These are phyloP conservation scores for Ceratocystis harringtonii DNA, from an alignment of 2,329 filamentous ascomycete genomes.

Conservation along the genomic window DNA sequence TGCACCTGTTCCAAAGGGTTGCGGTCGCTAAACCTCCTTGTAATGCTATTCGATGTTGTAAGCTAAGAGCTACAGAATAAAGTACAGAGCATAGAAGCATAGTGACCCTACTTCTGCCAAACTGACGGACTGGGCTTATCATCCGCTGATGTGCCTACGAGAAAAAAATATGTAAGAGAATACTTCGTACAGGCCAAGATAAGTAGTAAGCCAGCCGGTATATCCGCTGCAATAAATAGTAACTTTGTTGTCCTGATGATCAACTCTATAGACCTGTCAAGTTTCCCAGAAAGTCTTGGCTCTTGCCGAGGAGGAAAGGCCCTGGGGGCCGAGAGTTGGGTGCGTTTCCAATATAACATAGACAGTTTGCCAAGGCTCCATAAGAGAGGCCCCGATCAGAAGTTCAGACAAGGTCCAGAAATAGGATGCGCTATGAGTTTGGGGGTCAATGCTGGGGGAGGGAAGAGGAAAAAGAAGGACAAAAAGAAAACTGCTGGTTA, in stretches of 20 bases:
- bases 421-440: background rate
- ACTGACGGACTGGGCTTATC: no score
- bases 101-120: no score
- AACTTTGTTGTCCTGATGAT: background rate
- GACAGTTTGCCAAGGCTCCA: background rate
- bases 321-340: background rate
- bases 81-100: no score
- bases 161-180: background rate
- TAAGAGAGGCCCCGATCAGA: background rate
- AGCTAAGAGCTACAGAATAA: no score
- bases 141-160: no score
- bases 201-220: background rate
- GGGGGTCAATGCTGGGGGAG: background rate
- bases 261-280: background rate
- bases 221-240: background rate
- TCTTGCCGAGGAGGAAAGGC: background rate
- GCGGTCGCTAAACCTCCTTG: no score
- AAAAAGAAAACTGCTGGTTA: no score
- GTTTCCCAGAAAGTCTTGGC: background rate
- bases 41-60: no score
- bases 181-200: background rate
- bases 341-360: background rate
- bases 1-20: no score
- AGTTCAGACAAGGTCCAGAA: background rate
- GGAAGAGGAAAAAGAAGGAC: no score